These are phyloP conservation scores for Tetrapisispora arboricola DNA, from an alignment of 805 yeast genomes.

Conservation along the genomic window DNA sequence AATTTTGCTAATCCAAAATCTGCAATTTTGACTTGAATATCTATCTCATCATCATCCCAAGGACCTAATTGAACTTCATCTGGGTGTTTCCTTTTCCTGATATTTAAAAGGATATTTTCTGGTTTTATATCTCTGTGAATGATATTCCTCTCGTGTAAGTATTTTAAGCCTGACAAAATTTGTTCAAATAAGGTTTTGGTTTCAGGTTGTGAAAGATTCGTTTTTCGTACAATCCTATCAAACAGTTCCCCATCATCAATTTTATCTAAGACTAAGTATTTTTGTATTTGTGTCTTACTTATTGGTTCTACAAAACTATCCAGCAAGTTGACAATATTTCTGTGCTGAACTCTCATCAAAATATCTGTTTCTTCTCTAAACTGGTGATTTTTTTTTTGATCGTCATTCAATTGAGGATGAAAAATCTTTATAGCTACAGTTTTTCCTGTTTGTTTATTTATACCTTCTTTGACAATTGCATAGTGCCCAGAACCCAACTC, in stretches of 20 bases:
- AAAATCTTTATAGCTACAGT: slow-evolving; percentile 67
- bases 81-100: slow-evolving; percentile 34
- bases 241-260: slow-evolving; percentile 68
- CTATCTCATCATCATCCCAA: slow-evolving; percentile 44
- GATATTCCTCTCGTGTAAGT: slow-evolving; percentile 56
- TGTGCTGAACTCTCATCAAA: slow-evolving; percentile 54
- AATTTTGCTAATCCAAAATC: slow-evolving; percentile 63
- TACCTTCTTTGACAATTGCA: slow-evolving; percentile 69
- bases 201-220: slow-evolving; percentile 50
- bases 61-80: slow-evolving; percentile 30
- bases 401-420: slow-evolving; percentile 42
- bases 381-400: slow-evolving; percentile 31
- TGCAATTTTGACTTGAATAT: slow-evolving; percentile 63
- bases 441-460: slow-evolving; percentile 45
- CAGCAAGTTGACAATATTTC: slow-evolving; percentile 57
- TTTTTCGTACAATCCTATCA: slow-evolving; percentile 59
- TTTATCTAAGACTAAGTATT: slow-evolving; percentile 59
- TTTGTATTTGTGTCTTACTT: slow-evolving; percentile 33
- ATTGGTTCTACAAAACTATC: slow-evolving; percentile 49
- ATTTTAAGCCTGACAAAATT: slow-evolving; percentile 52
- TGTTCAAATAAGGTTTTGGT: slow-evolving; percentile 55
- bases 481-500: slow-evolving; percentile 71
- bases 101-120: slow-evolving; percentile 51
- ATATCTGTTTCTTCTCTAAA: slow-evolving; percentile 61
- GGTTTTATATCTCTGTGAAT: slow-evolving; percentile 77